Base-by-base conservation (phyloP, 768 basidiomycete species). In the Tubosaeta brunneosetosa region DNA sequence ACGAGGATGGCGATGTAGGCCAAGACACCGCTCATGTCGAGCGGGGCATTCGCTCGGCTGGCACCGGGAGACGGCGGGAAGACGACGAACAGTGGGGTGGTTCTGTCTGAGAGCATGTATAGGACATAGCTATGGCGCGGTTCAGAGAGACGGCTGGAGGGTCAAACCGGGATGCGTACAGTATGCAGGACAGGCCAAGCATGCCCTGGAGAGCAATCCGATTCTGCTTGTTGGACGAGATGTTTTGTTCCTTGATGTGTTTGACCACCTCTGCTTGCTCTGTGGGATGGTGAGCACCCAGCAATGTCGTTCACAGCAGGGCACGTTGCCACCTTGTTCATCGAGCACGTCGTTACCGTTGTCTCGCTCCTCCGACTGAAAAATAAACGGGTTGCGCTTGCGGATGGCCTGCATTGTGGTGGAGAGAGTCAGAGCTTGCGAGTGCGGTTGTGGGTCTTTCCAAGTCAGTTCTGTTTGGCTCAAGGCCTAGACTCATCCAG, bases 211-310 rank as follows among this genome's bases (percentile, higher is more conserved):
- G 47, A 19, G 71, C 65, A 9, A 71, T 43, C 25, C 73, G 64
- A 36, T 77, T 77, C 42, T 69, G 72, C 51, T 62, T 57, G 62
- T 77, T 79, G 1, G 75, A 75, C 8, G 61, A 61, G 0, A 71
- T 66, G 50, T 79, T 79, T 42, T 74, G 68, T n/a, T 59, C 60
- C 44, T 74, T 77, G 36, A 88, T 66, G 5, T 50, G 58, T n/a
- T 76, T 67, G 44, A 88, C 75, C 12, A 84, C 37, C 42, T 78
- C 77, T 43, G 84, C 79, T 62, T 88, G 86, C 62, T 88, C 85
- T 86, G 59, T 3, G 41, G 25, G 41, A 9, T 4, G 46, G 46
- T 55, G 0, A 66, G 55, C 26, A 41, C 26, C 14, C 29, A 22
- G 27, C 9, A 26, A 14, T 12, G 22, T 32, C 12, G 2, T 44